A percentile compares a stretch with the other conserved stretches of the same genome.
These are phyloP conservation scores for Paecilomyces sp. DNA, from an alignment of 2,329 filamentous ascomycete genomes.

Conservation along the genomic window DNA sequence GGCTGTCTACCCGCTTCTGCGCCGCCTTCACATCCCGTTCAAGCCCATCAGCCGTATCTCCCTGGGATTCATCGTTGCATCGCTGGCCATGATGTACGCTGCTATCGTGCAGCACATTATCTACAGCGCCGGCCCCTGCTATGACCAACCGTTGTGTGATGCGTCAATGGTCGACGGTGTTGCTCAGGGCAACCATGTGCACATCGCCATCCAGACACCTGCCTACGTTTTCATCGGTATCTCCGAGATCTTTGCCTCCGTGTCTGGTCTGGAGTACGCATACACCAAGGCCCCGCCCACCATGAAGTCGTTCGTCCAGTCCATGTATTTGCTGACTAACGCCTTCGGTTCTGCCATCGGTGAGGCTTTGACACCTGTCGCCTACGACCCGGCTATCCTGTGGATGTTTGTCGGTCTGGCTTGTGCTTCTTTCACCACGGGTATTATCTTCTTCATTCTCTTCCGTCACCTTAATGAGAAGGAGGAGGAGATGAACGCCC, in stretches of 20 bases:
- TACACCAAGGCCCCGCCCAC: conserved; percentile 65
- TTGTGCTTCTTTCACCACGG: conserved; percentile 40
- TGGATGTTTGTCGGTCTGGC: conserved; percentile 61
- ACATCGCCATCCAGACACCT: conserved; percentile 40
- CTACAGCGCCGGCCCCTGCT: conserved; percentile 49
- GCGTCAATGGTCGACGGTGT: conserved; percentile 25
- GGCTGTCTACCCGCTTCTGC: conserved; percentile 62
- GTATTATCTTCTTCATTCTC: conserved; percentile 47
- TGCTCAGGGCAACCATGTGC: conserved; percentile 31
- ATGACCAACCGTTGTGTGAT: conserved; percentile 30
- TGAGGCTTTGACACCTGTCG: conserved; percentile 53
- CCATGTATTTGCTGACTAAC: conserved; percentile 52
- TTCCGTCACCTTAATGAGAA: conserved; percentile 43
- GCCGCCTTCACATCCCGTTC: conserved; percentile 57
- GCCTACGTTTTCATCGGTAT: conserved; percentile 40
- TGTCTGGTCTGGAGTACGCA: conserved; percentile 65
- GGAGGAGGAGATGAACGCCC: conserved; percentile 45
- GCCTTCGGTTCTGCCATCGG: conserved; percentile 54
- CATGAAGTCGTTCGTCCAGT: conserved; percentile 59
- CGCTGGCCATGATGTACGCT: conserved; percentile 56
- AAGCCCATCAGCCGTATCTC: conserved; percentile 72
- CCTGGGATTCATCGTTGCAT: conserved; percentile 59
- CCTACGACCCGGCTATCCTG: conserved; percentile 57
- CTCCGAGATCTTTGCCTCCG: conserved; percentile 55
- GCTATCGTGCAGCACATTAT: conserved; percentile 52